phyloP scores from a whole-genome alignment of 2,329 filamentous ascomycete genomes.

The Fusarium brevicatenulatum region DNA sequence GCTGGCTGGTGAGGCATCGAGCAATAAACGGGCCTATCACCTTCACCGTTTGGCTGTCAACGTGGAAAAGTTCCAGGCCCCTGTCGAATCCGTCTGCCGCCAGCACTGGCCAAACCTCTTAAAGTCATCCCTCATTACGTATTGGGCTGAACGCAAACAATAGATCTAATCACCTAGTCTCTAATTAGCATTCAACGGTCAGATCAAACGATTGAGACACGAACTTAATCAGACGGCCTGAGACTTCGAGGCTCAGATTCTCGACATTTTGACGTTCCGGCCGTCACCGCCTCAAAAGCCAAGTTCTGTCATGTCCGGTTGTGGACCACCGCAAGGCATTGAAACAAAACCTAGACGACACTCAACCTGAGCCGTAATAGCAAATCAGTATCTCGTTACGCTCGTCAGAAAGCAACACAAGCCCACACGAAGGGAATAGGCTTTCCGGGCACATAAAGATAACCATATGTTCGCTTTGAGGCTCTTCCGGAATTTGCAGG shows the following conservation, averaged over 20 bases:
- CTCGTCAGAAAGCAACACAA: neutral
- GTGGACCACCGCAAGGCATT: slow-evolving; percentile 3
- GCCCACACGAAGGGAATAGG: neutral
- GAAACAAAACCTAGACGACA: slow-evolving; percentile 13
- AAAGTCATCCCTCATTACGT: neutral
- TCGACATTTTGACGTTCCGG: neutral
- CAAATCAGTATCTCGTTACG: neutral
- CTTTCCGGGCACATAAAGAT: neutral
- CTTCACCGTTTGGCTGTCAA: neutral
- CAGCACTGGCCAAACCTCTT: neutral
- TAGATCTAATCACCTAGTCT: neutral
- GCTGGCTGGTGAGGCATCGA: neutral
- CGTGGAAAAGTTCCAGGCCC: neutral
- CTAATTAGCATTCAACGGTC: slow-evolving; percentile 7
- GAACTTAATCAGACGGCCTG: slow-evolving; percentile 7
- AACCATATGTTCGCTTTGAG: neutral
- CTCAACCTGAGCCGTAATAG: neutral
- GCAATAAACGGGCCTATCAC: slow-evolving; percentile 12
- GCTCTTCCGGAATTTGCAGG: slow-evolving; percentile 13
- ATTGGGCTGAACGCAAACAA: neutral
- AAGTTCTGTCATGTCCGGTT: neutral
- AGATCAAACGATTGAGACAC: neutral
- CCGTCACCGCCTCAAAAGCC: slow-evolving; percentile 24
- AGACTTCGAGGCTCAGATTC: slow-evolving; percentile 14
- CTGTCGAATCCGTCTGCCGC: neutral